Conservation (phyloP, 164 flowering plant species). For the Nelumbo lutea region DNA sequence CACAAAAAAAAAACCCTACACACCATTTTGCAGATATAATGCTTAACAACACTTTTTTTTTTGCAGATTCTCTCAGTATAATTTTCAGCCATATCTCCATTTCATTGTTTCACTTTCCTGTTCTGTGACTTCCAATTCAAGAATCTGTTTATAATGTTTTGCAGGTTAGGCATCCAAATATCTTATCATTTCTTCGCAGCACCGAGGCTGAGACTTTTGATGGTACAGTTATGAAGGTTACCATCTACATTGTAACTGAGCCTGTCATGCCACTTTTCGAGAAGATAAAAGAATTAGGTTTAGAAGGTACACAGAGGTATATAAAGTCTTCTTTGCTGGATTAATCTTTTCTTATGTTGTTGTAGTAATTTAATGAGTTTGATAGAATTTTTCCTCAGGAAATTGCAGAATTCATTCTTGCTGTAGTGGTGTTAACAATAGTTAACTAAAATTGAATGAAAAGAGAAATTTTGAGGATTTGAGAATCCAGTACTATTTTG, state of each 20-base stretch:
- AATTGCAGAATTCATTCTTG: not conserved
- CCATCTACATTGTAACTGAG: slow-evolving; percentile 94
- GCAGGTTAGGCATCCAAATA: slow-evolving; percentile 98
- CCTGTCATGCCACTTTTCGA: slow-evolving; percentile 94
- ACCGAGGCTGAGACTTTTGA: slow-evolving; percentile 79
- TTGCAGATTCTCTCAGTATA: not conserved
- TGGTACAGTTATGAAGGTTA: slow-evolving; percentile 61
- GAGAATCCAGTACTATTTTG: too few relatives aligned
- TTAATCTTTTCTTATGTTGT: not conserved
- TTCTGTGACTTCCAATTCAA: not conserved
- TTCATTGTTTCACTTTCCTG: not conserved
- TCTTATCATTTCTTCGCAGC: slow-evolving; percentile 89
- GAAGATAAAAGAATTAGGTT: slow-evolving; percentile 90
- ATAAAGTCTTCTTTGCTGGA: not conserved
- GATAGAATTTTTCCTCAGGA: not conserved
- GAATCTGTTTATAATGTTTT: slow-evolving; percentile 15
- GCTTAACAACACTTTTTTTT: too few relatives aligned
- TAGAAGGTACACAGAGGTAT: slow-evolving; percentile 92
- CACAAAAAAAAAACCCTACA: too few relatives aligned
- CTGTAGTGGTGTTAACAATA: not conserved
- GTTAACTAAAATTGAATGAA: too few relatives aligned
- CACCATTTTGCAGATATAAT: too few relatives aligned
- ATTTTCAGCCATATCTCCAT: not conserved
- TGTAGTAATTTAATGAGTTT: not conserved
- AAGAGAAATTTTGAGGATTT: too few relatives aligned